Evolutionary conservation across 441 rosid genomes (phyloP).

Genomic region (Erodium trifolium): DNA sequence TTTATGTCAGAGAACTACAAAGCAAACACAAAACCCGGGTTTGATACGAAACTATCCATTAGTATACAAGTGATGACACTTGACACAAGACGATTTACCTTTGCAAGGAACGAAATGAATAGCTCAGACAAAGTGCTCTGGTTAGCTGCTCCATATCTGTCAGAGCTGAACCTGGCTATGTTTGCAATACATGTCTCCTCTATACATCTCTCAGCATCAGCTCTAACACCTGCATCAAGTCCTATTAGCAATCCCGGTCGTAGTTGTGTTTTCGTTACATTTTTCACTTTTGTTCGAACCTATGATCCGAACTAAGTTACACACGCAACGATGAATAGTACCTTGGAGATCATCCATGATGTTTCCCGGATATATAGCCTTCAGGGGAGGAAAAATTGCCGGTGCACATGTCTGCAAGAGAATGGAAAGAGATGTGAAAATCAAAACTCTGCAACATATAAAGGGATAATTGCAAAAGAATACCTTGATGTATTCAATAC

Average conservation of each 20-base stretch:
- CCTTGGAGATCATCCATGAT: slow-evolving; percentile 67
- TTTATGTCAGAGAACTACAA: slow-evolving; percentile 53
- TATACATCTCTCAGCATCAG: slow-evolving; percentile 53
- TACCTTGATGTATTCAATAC: too few relatives aligned
- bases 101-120: slow-evolving; percentile 62
- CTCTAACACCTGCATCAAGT: slow-evolving; percentile 48
- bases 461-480: too few relatives aligned
- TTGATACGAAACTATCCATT: background rate
- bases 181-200: slow-evolving; percentile 42
- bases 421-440: slow-evolving; percentile 7
- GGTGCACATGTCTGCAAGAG: slow-evolving; percentile 74
- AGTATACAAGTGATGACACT: too few relatives aligned
- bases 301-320: background rate
- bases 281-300: background rate
- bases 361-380: slow-evolving; percentile 60
- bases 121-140: slow-evolving; percentile 67
- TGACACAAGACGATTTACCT: slow-evolving; percentile 33
- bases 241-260: background rate
- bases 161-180: slow-evolving; percentile 44
- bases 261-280: background rate
- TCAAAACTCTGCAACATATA: background rate
- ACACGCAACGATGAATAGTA: slow-evolving; percentile 19
- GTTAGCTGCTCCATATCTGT: slow-evolving; percentile 34
- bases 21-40: background rate
- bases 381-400: slow-evolving; percentile 78